Base-by-base conservation (phyloP, 2,329 filamentous ascomycete genomes). In the Chaetomiaceae sp. region DNA sequence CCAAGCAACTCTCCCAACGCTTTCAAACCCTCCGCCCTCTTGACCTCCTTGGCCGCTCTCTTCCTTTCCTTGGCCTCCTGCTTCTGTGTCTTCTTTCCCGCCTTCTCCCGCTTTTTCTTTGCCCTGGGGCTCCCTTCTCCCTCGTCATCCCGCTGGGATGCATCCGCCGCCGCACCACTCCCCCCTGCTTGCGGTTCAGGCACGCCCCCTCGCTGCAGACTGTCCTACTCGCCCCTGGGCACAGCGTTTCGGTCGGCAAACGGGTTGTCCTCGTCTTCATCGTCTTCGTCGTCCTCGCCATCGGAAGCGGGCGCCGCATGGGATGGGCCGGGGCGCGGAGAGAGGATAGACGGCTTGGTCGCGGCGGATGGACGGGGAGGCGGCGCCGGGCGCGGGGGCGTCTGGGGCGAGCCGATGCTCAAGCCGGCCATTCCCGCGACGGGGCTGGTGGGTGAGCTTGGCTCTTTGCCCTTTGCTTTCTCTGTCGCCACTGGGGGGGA, bases 211-310 rank as follows among this genome's bases (percentile, higher is more conserved):
- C 8, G 21, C 32, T 16, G 6, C 16, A 14, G 37, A 29, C 16
- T 3, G 9, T n/a, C 40, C 58, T 66, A 52, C 64, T 69, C 64
- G 76, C 76, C 36, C 61, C 61, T 67, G 5, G 67, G 66, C 3
- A 89, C 77, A 4, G 84, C 87, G 66, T 95, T 91, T 37, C 80
- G 81, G 67, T 96, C 90, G 4, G 87, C 89, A 67, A 96, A 96
- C 0, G 90, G 90, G 65, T 95, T 82, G 58, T 94, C 80, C n/a
- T 90, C 87, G 38, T 90, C 86, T n/a, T 87, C 84, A 7, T 87
- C 84, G 2, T 80, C 80, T 7, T 77, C 74, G 27, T 71, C 74
- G 2, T 73, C 74, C 2, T 73, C 72, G n/a, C n/a, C n/a, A 55
- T 82, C 78, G 5, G 43, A 45, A n/a, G 79, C 75, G n/a, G n/a